Base-by-base conservation (phyloP, 192 early-diverging fungal species). In the Lobulomyces angularis region DNA sequence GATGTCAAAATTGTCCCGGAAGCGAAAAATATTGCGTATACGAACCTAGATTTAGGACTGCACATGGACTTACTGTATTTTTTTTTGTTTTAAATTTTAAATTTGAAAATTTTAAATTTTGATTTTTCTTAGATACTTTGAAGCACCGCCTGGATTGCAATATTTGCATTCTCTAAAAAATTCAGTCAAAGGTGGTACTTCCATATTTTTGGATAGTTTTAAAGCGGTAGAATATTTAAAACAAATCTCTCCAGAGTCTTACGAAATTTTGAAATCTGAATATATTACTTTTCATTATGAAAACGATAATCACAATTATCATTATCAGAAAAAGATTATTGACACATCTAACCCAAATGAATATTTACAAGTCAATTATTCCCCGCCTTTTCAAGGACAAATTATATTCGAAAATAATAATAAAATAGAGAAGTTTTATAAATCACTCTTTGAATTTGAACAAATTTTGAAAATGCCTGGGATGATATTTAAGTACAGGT, bases 1-100 rank as follows among this genome's bases (percentile, higher is more conserved):
- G 72, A 89, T 58, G 86, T 89, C 23, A 82, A 81, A 57, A 81
- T 65, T 27, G 58, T 79, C 2, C 70, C 70, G 3, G 58, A 83
- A 34, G 69, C 82, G 8, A 83, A 74, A 43, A 89, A 89, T 58
- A 84, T 89, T 58, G 86, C 86, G 3, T 89, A 89, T 49, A 87
- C 86, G 0, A 66, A 60, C 35, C 61, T 89, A 19, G 65, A 79
- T 47, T 64, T 89, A 12, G 84, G 83, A 0, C 69, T 85, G 29
- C 86, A 89, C 48, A 87, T 87, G 86, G 86, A 89, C 67, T 57
- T 89, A 28, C 56, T 87, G 83, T 83, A 71, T 57, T 70, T 49
- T 16, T 17, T 32, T 25, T 19, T 46, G 14, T 34, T 27, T 0
- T n/a, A 24, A 8, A 19, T 51, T 55, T 1, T 4, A 27, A 12